A percentile compares a stretch with the other conserved stretches of the same genome.
Conservation (phyloP, 768 basidiomycete genomes). For the Lentinus tigrinus region DNA sequence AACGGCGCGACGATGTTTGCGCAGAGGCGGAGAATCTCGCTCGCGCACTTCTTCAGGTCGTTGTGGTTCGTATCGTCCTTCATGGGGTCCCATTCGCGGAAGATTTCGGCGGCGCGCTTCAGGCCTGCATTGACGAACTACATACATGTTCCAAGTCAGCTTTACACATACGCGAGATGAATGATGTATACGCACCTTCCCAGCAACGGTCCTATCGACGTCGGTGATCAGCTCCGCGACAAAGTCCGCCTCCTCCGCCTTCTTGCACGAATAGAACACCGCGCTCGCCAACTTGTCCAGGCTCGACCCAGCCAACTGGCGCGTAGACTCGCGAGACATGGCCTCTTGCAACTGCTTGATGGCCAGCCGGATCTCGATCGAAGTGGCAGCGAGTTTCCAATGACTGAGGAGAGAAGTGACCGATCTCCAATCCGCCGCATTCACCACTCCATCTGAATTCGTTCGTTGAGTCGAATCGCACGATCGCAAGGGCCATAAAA, state of each 20-base stretch:
- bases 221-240: constrained; percentile 80
- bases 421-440: constrained; percentile 13
- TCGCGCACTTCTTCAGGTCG: constrained; percentile 50
- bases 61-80: constrained; percentile 30
- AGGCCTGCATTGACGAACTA: constrained; percentile 80
- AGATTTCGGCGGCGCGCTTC: constrained; percentile 57
- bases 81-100: constrained; percentile 35
- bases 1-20: constrained; percentile 68
- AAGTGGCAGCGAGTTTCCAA: constrained; percentile 81
- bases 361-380: constrained; percentile 74
- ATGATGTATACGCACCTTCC: constrained; percentile 48
- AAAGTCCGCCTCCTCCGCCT: constrained; percentile 78
- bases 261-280: constrained; percentile 72
- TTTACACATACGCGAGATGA: neutral
- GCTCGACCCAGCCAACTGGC: constrained; percentile 52
- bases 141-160: neutral
- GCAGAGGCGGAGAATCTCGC: constrained; percentile 69
- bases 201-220: constrained; percentile 61
- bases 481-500: neutral
- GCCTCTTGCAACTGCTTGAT: constrained; percentile 72
- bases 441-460: constrained; percentile 11
- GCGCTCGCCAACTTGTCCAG: constrained; percentile 65
- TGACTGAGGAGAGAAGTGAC: constrained; percentile 70
- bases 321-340: constrained; percentile 55
- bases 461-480: neutral